These are phyloP conservation scores for Apiosordaria backusii DNA, from an alignment of 495 filamentous ascomycete genomes.

Conservation along the genomic window DNA sequence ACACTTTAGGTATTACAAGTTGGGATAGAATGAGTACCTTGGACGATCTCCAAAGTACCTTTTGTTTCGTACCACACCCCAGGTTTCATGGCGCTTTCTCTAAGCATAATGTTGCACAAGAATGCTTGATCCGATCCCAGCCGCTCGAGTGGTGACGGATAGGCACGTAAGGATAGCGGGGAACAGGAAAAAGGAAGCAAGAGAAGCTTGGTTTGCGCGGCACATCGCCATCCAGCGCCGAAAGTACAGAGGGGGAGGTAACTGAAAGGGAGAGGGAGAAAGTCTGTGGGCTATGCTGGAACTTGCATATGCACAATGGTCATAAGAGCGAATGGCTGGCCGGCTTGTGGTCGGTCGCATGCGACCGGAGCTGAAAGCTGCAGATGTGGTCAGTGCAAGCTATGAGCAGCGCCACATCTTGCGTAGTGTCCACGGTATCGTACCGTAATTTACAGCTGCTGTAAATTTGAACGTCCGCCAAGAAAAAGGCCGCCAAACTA, in stretches of 20 bases:
- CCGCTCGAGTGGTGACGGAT: neutral
- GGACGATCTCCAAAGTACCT: slow-evolving; percentile 1
- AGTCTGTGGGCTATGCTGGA: slow-evolving; percentile 42
- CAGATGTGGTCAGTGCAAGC: slow-evolving; percentile 32
- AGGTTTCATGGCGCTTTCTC: slow-evolving; percentile 6
- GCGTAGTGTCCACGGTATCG: slow-evolving; percentile 13
- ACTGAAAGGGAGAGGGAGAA: slow-evolving; percentile 3
- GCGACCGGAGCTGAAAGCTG: slow-evolving; percentile 47
- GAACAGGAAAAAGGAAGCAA: neutral
- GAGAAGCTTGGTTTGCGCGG: slow-evolving; percentile 14
- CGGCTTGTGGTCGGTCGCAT: slow-evolving; percentile 18
- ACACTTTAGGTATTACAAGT: neutral
- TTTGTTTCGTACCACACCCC: slow-evolving; percentile 8
- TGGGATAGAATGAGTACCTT: neutral
- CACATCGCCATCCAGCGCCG: slow-evolving; percentile 16
- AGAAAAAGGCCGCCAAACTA: slow-evolving; percentile 14
- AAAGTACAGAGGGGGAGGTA: neutral
- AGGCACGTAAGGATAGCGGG: neutral
- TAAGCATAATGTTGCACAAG: neutral
- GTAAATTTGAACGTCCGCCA: neutral
- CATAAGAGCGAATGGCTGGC: slow-evolving; percentile 30
- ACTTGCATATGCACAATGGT: slow-evolving; percentile 43
- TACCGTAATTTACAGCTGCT: slow-evolving; percentile 6
- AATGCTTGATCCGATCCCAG: neutral
- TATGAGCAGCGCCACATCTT: slow-evolving; percentile 38